phyloP scores from a whole-genome alignment of 2,329 filamentous ascomycete genomes.

The Aspergillus sp. region DNA sequence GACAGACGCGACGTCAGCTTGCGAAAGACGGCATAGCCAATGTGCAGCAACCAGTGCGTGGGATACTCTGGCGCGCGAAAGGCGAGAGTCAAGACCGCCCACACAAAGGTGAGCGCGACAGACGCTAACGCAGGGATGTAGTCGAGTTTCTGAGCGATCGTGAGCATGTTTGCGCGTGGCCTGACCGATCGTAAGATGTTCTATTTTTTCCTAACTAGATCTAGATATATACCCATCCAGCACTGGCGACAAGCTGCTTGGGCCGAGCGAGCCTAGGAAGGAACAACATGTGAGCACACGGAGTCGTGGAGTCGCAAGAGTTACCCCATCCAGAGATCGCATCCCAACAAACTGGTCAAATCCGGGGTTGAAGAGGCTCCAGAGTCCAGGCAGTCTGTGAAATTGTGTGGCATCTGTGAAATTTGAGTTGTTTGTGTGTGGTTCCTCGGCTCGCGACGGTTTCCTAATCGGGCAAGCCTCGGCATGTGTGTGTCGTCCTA shows the following conservation, averaged over 20 bases:
- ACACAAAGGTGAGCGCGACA: conserved; percentile 26
- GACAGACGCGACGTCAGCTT: conserved; percentile 30
- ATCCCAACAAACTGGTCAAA: not conserved
- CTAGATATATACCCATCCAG: not conserved
- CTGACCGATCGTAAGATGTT: not conserved
- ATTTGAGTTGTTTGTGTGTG: not conserved
- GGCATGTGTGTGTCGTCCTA: not conserved
- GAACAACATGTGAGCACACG: not conserved
- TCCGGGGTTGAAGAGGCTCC: not conserved
- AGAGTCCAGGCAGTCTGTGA: not conserved
- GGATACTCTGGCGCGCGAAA: conserved; percentile 30
- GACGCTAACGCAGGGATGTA: conserved; percentile 32
- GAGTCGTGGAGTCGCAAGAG: conserved; percentile 1
- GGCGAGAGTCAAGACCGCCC: conserved; percentile 29
- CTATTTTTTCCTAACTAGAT: not conserved
- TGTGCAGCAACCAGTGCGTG: conserved; percentile 31
- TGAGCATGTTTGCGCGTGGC: conserved; percentile 18
- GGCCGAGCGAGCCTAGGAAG: not conserved
- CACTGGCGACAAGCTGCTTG: not conserved
- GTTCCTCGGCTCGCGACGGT: conserved; percentile 17
- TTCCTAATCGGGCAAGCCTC: conserved; percentile 18
- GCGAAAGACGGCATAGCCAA: conserved; percentile 36
- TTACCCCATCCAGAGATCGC: not conserved
- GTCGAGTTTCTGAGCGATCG: conserved; percentile 32
- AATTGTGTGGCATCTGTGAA: not conserved